A percentile compares a stretch with the other conserved stretches of the same genome.
These are phyloP conservation scores for Komagataella pastoris DNA, from an alignment of 805 yeast species.

Conservation along the genomic window DNA sequence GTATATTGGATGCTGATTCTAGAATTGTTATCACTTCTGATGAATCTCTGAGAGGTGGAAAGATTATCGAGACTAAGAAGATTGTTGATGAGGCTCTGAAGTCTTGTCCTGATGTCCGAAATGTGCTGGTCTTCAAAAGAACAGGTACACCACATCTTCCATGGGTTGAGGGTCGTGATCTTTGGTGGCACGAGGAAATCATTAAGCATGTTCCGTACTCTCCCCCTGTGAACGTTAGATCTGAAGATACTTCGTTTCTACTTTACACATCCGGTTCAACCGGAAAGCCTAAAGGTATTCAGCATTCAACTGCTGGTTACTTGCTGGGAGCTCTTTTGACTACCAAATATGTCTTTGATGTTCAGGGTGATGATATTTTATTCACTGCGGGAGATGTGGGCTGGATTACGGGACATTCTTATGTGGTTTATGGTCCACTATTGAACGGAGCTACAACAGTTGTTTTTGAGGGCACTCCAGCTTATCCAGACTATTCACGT, in stretches of 20 bases:
- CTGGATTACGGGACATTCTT: constrained; percentile 86
- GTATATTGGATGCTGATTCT: constrained; percentile 61
- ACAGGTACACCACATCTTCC: constrained; percentile 48
- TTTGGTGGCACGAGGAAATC: constrained; percentile 66
- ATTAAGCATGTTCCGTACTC: constrained; percentile 51
- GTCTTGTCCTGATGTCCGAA: constrained; percentile 50
- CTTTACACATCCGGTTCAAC: constrained; percentile 82
- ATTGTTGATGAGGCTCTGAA: constrained; percentile 71
- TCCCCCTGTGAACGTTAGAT: constrained; percentile 61
- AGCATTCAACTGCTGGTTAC: constrained; percentile 73
- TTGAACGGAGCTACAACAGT: constrained; percentile 65
- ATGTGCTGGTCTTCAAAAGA: constrained; percentile 62
- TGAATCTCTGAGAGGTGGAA: constrained; percentile 77
- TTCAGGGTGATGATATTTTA: constrained; percentile 58
- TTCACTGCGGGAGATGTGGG: constrained; percentile 89
- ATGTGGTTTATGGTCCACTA: constrained; percentile 73
- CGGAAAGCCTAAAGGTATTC: constrained; percentile 82
- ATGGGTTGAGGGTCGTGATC: constrained; percentile 45
- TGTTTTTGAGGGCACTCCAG: constrained; percentile 81
- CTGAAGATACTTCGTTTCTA: constrained; percentile 77
- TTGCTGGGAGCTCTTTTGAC: constrained; percentile 61
- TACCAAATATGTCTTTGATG: constrained; percentile 65
- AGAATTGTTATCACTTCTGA: constrained; percentile 68
- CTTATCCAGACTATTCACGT: constrained; percentile 69
- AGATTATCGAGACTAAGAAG: constrained; percentile 66